These are phyloP conservation scores for Arachnopeziza araneosa DNA, from an alignment of 2,329 filamentous ascomycete genomes.

Conservation along the genomic window DNA sequence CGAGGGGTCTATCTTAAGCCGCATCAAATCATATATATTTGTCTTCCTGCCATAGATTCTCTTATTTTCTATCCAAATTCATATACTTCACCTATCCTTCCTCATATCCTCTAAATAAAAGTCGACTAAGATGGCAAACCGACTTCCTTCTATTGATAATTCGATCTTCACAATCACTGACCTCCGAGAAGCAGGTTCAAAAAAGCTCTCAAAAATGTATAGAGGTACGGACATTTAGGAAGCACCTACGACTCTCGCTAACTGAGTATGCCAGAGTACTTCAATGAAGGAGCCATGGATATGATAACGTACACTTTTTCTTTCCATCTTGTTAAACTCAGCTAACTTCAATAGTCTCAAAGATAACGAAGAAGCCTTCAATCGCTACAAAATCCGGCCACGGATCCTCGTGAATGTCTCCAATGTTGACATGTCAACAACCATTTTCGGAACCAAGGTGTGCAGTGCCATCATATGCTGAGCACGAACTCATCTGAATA, in stretches of 20 bases:
- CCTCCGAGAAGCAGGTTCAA: slow-evolving; percentile 35
- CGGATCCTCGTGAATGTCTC: slow-evolving; percentile 38
- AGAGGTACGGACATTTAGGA: slow-evolving; percentile 24
- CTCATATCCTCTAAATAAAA: neutral
- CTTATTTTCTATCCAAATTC: neutral
- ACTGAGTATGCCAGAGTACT: slow-evolving; percentile 40
- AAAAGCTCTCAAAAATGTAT: slow-evolving; percentile 36
- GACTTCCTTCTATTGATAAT: slow-evolving; percentile 10
- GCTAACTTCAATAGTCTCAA: slow-evolving; percentile 28
- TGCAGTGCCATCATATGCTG: slow-evolving; percentile 29
- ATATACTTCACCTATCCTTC: neutral
- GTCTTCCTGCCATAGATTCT: neutral
- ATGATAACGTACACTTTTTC: slow-evolving; percentile 37
- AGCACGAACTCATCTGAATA: slow-evolving; percentile 27
- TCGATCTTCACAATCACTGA: slow-evolving; percentile 34
- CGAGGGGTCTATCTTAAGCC: neutral
- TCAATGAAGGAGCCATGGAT: slow-evolving; percentile 52
- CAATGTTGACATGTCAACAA: slow-evolving; percentile 43
- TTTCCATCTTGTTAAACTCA: slow-evolving; percentile 35
- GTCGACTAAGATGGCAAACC: slow-evolving; percentile 17
- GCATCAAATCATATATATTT: neutral
- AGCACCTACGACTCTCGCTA: neutral
- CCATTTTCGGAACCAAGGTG: slow-evolving; percentile 43
- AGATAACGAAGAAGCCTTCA: slow-evolving; percentile 36
- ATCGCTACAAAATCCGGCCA: slow-evolving; percentile 44